These are phyloP conservation scores for Hortiboletus rubellus DNA, from an alignment of 1,284 basidiomycete genomes.

Conservation along the genomic window DNA sequence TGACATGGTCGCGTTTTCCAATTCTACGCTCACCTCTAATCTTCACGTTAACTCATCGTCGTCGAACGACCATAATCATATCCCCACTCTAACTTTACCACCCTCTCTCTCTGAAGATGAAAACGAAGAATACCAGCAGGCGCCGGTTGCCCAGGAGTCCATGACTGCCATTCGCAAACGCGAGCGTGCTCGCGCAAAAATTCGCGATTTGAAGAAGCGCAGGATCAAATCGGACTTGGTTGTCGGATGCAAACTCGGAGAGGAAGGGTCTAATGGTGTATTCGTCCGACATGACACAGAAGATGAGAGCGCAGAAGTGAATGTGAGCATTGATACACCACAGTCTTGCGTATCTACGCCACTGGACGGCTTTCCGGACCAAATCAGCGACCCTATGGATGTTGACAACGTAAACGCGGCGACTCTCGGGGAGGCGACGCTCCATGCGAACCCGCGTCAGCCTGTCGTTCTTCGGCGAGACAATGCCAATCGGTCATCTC, in stretches of 20 bases:
- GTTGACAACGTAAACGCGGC: slow-evolving; percentile 7
- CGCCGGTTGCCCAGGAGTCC: slow-evolving; percentile 20
- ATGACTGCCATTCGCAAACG: slow-evolving; percentile 36
- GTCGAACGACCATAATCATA: slow-evolving; percentile 23
- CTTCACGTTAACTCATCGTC: slow-evolving; percentile 23
- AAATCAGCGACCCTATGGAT: slow-evolving; percentile 10
- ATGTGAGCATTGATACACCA: slow-evolving; percentile 39
- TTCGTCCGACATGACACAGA: slow-evolving; percentile 55
- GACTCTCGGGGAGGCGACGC: slow-evolving; percentile 2
- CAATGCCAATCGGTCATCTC: slow-evolving; percentile 15
- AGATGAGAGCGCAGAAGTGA: slow-evolving; percentile 61
- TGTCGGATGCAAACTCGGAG: slow-evolving; percentile 33
- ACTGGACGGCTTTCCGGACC: slow-evolving; percentile 13
- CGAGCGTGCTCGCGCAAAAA: slow-evolving; percentile 50
- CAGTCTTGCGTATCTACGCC: slow-evolving; percentile 15
- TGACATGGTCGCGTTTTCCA: slow-evolving; percentile 18
- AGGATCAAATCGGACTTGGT: slow-evolving; percentile 39
- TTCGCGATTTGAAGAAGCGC: slow-evolving; percentile 55
- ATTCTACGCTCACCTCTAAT: slow-evolving; percentile 36
- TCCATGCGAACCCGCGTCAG: slow-evolving; percentile 3
- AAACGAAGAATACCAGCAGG: slow-evolving; percentile 38
- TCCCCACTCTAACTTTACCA: slow-evolving; percentile 19
- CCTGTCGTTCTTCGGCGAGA: slow-evolving; percentile 5
- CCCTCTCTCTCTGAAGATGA: slow-evolving; percentile 43
- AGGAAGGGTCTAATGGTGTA: slow-evolving; percentile 39